Base-by-base conservation (phyloP, 805 yeast species). In the Lipomyces japonicus region DNA sequence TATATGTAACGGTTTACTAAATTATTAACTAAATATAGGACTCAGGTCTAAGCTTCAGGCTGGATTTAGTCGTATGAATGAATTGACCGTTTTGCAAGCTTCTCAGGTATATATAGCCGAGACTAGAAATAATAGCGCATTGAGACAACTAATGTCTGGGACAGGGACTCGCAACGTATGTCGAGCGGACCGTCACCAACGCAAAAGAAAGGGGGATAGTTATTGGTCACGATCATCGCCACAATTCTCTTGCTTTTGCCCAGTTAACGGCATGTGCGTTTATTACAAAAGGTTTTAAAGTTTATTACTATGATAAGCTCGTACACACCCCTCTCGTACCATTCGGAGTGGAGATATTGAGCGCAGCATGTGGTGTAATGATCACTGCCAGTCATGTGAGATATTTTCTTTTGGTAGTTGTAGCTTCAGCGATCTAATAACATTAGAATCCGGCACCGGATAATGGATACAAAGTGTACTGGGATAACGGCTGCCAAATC, bases 291-390 rank as follows among this genome's bases (percentile, higher is more conserved):
- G 95, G 95, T 0, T 80, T 86, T 60, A 76, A 71, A 44, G 96
- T 91, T 1, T 79, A 78, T 65, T 61, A 65, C 18, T 64, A 66
- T 14, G 69, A 66, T 12, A 39, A 50, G 28, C 57, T 62, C 41
- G 70, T 69, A n/a, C 95, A 89, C 51, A 91, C 98, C 0, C 98
- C 98, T 1, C 68, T 88, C 65, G 97, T 91, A 1, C 97, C 98
- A 1, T 91, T 86, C 67, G 80, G 85, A 0, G 83, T 91, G 23
- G 86, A 85, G 55, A 61, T 71, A 25, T 74, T 69, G 48, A 57
- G 68, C 0, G 86, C 95, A 0, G 72, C 82, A 0, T 86, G 82
- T 44, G 98, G 97, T 21, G 84, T 91, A 1, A 90, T 90, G 96
- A 79, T 90, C 25, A 88, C 96, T 0, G 95, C 96, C 1, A 84